Percentiles rank a stretch among this genome's conserved stretches.
Evolutionary conservation across 345 rosid genomes (phyloP).

Genomic region (Eutrema japonicum): DNA sequence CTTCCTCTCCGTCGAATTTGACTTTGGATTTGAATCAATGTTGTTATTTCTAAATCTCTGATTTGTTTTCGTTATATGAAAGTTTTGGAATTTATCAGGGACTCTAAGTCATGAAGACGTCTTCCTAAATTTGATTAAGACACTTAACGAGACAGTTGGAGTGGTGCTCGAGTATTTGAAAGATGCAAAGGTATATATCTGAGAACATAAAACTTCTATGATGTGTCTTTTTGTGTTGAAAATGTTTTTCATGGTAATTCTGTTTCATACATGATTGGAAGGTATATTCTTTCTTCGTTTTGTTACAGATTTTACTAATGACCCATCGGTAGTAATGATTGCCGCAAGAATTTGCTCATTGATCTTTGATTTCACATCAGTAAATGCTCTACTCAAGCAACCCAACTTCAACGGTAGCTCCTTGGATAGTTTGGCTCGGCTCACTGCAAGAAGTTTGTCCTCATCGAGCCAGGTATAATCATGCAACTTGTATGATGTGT

Average conservation of each 20-base stretch:
- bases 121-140: constrained; percentile 62
- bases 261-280: constrained; percentile 68
- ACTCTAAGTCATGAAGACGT: constrained; percentile 52
- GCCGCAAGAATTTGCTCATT: constrained; percentile 78
- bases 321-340: constrained; percentile 64
- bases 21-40: too few relatives aligned
- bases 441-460: constrained; percentile 65
- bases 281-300: constrained; percentile 48
- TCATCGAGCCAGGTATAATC: constrained; percentile 54
- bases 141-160: constrained; percentile 66
- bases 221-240: constrained; percentile 26
- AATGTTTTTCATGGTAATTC: constrained; percentile 8
- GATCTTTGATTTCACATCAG: constrained; percentile 71
- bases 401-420: constrained; percentile 48
- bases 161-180: constrained; percentile 75
- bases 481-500: not conserved
- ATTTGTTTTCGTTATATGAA: not conserved
- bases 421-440: constrained; percentile 49
- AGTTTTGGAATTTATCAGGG: constrained; percentile 43
- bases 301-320: constrained; percentile 55
- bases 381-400: constrained; percentile 66
- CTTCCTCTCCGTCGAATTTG: too few relatives aligned
- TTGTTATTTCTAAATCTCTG: too few relatives aligned
- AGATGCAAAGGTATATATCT: constrained; percentile 75
- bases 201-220: constrained; percentile 5